Evolutionary conservation across 305 asterid species (phyloP).

Genomic region (Euphrasia arctica): DNA sequence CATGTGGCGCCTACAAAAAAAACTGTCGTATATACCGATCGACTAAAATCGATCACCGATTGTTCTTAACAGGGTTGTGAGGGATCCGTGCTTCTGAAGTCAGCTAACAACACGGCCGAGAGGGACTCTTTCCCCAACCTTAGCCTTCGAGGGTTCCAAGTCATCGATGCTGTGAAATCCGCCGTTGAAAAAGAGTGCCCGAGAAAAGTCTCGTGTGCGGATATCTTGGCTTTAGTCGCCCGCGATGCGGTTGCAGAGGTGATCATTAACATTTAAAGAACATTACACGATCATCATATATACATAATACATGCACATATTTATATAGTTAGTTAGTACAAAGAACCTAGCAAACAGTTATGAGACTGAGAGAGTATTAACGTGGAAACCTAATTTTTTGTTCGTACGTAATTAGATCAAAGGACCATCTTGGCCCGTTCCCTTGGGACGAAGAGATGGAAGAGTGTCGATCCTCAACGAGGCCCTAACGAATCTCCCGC

Average conservation of each 20-base stretch:
- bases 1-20: background rate
- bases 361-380: background rate
- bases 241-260: slow-evolving; percentile 47
- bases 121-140: slow-evolving; percentile 48
- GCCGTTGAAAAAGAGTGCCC: slow-evolving; percentile 45
- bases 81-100: slow-evolving; percentile 46
- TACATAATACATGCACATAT: background rate
- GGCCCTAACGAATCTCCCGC: slow-evolving; percentile 46
- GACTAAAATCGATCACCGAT: too few species aligned
- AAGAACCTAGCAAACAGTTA: too few species aligned
- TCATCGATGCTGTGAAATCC: slow-evolving; percentile 44
- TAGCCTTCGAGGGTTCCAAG: slow-evolving; percentile 43
- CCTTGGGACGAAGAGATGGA: slow-evolving; percentile 71
- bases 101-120: slow-evolving; percentile 38
- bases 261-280: background rate
- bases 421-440: slow-evolving; percentile 69
- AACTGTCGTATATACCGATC: too few species aligned
- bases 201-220: slow-evolving; percentile 47
- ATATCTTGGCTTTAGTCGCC: slow-evolving; percentile 45
- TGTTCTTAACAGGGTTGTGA: slow-evolving; percentile 42
- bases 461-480: slow-evolving; percentile 43
- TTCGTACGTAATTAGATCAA: slow-evolving; percentile 31
- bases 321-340: background rate
- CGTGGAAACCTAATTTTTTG: background rate
- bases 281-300: background rate